phyloP scores from a whole-genome alignment of 2,329 filamentous ascomycete species.

The Myrmaecium sp. region DNA sequence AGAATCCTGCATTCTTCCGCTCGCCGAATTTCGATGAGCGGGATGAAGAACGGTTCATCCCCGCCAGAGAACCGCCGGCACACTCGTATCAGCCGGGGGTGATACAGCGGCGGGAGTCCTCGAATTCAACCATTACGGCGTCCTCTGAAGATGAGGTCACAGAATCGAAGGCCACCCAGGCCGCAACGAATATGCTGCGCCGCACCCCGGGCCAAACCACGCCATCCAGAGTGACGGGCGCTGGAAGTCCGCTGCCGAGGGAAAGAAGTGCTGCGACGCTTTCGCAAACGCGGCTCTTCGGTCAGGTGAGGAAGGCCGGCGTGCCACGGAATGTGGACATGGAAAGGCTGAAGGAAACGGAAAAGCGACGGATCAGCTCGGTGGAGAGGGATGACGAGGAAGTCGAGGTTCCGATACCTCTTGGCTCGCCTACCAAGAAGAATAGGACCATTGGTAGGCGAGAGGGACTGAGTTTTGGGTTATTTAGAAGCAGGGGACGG shows the following conservation, averaged over 20 bases:
- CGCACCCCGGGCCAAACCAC: constrained; percentile 29
- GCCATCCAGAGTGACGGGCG: constrained; percentile 11
- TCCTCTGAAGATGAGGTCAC: constrained; percentile 37
- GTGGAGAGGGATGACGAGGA: constrained; percentile 14
- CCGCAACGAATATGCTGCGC: constrained; percentile 58
- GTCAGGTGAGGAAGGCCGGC: constrained; percentile 40
- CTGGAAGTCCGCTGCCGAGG: too few species aligned
- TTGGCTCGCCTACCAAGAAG: too few species aligned
- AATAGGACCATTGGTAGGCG: too few species aligned
- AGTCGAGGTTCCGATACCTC: too few species aligned
- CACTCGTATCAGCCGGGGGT: constrained; percentile 11
- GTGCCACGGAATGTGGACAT: too few species aligned
- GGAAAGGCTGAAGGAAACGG: constrained; percentile 13
- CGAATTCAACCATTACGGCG: constrained; percentile 39
- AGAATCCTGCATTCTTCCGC: constrained; percentile 24
- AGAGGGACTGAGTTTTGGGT: too few species aligned
- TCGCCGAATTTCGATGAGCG: constrained; percentile 16
- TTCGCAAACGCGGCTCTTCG: constrained; percentile 46
- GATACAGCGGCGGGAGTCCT: constrained; percentile 49
- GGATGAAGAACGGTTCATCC: constrained; percentile 7
- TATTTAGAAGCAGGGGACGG: too few species aligned
- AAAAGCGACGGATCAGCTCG: constrained; percentile 15
- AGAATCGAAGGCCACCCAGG: constrained; percentile 62
- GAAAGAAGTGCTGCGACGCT: background rate
- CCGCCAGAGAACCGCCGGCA: constrained; percentile 11